A percentile compares a stretch with the other conserved stretches of the same genome.
These are phyloP conservation scores for Raphanus sativus DNA, from an alignment of 345 rosid genomes.

Conservation along the genomic window DNA sequence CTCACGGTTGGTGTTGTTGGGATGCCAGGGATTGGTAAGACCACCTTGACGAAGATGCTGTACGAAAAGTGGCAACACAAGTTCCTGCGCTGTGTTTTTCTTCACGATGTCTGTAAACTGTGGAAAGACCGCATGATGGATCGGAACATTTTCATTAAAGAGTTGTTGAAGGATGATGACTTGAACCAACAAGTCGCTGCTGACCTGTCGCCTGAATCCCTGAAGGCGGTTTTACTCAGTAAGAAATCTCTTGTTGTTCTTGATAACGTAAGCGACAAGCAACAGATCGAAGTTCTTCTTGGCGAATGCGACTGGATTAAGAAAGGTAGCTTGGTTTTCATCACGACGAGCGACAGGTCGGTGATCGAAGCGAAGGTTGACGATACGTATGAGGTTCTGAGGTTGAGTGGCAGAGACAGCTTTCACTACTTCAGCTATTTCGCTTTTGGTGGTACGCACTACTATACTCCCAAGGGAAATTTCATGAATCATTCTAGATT, in stretches of 20 bases:
- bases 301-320: slow-evolving; percentile 10
- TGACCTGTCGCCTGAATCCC: not conserved
- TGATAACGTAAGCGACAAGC: slow-evolving; percentile 11
- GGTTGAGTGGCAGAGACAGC: slow-evolving; percentile 23
- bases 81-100: not conserved
- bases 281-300: slow-evolving; percentile 14
- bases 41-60: not conserved
- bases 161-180: not conserved
- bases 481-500: slow-evolving; percentile 6
- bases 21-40: slow-evolving; percentile 28
- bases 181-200: not conserved
- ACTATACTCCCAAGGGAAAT: not conserved
- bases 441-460: slow-evolving; percentile 11
- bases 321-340: slow-evolving; percentile 21
- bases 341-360: slow-evolving; percentile 15
- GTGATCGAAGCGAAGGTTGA: slow-evolving; percentile 14
- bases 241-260: slow-evolving; percentile 16
- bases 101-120: not conserved
- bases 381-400: slow-evolving; percentile 5
- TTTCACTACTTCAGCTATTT: not conserved
- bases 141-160: not conserved
- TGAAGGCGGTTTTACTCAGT: not conserved
- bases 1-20: slow-evolving; percentile 18
- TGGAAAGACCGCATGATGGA: not conserved
- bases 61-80: not conserved